These are phyloP conservation scores for Mrakia gelida DNA, from an alignment of 768 basidiomycete species.

Conservation along the genomic window DNA sequence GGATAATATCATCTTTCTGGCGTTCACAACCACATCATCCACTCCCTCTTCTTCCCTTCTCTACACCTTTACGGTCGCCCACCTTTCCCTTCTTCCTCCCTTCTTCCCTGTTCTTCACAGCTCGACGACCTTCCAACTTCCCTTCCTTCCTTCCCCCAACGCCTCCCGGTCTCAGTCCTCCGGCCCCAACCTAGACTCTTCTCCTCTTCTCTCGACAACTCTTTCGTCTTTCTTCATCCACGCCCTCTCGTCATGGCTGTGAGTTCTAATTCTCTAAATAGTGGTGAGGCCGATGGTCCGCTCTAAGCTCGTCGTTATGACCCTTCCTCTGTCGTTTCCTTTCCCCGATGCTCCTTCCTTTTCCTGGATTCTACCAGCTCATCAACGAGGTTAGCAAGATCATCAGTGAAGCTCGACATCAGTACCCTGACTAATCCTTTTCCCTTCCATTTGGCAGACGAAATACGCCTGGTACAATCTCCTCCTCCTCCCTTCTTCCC, in stretches of 20 bases:
- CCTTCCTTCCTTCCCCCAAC: background rate
- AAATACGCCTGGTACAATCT: slow-evolving; percentile 15
- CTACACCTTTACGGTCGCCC: background rate
- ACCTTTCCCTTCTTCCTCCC: too few species aligned
- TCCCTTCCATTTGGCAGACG: background rate
- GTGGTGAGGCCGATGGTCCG: background rate
- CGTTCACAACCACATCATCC: too few species aligned
- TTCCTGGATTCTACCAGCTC: background rate
- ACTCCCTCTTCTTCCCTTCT: background rate
- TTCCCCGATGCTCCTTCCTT: too few species aligned
- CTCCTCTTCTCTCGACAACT: background rate
- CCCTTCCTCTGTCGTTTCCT: too few species aligned
- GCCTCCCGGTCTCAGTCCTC: background rate
- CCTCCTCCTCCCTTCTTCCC: too few species aligned
- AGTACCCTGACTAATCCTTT: background rate
- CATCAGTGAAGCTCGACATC: fast-evolving
- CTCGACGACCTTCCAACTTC: background rate
- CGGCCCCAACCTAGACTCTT: background rate
- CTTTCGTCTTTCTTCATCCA: background rate
- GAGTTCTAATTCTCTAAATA: background rate
- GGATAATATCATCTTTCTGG: background rate
- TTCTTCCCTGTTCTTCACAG: too few species aligned
- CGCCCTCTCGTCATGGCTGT: background rate
- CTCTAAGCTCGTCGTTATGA: background rate
- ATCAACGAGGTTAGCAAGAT: slow-evolving; percentile 24